Base-by-base conservation (phyloP, 2,329 filamentous ascomycete genomes). In the Diplodia sapinea region DNA sequence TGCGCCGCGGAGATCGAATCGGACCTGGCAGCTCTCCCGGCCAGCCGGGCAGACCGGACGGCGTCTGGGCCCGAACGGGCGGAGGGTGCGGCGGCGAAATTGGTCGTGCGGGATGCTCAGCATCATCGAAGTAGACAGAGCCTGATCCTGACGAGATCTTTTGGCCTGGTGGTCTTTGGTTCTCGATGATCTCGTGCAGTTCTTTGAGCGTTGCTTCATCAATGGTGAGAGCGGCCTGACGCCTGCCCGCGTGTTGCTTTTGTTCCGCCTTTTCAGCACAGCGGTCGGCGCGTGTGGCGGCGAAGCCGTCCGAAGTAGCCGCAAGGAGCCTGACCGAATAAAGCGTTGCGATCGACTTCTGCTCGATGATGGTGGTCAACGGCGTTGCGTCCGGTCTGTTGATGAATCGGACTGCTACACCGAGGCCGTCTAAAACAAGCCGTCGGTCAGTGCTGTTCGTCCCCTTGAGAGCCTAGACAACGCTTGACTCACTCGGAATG, bases 281-380 rank as follows among this genome's bases (percentile, higher is more conserved):
- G 43, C 26, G 26, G 26, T 26, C 26, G 26, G 3, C 4, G 26
- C 26, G 26, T 26, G 26, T 26, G 26, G 26, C 26, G 26, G 26
- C 26, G 26, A 26, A 26, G 26, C n/a, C n/a, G 43, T 43, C 20
- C 31, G 52, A 33, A 52, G 29, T 36, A 9, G 51, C 38, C 7
- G 40, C 36, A 17, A 55, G 47, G 33, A 49, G 55, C 33, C 29
- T 51, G 5, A 29, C 40, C 9, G 79, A 79, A 54, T 75, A 74
- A 29, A 83, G 73, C 11, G 80, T 81, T 13, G 78, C 78, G 54
- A 76, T 73, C 15, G 81, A 83, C 68, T 73, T 74, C 62, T 79
- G 79, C 71, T 83, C 81, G 49, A 78, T 71, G 68, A 83, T 83
- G 15, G 80, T 81, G 33, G 77, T 78, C n/a, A 83, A 77, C 13